Base-by-base conservation (phyloP, 2,329 filamentous ascomycete species). In the Epichloe amarillans region DNA sequence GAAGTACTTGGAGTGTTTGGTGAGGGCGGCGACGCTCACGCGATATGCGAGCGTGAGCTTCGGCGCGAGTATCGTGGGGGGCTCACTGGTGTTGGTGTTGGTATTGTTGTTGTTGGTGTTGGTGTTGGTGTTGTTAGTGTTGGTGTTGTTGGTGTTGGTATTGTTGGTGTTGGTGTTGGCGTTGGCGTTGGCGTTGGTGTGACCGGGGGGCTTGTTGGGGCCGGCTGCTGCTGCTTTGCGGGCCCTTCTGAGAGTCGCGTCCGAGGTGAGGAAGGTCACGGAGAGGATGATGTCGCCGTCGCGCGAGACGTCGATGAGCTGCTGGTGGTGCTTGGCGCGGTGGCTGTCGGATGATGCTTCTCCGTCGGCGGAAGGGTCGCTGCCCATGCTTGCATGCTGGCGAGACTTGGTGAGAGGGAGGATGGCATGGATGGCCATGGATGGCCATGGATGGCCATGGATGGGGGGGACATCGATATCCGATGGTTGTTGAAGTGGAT, bases 1-100 rank as follows among this genome's bases (percentile, higher is more conserved):
- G 62, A 89, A 89, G 64, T 88, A 89, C 51, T 76, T 77, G 5
- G 84, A 88, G 54, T 78, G 72, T 54, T 71, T 70, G 64, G 73
- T 77, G 36, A 89, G 69, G 0, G 68, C 68, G 12, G 68, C 68
- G 1, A 82, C 67, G 47, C 75, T 72, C 42, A 86, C 83, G 26
- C 84, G 75, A 60, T 83, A 88, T 12, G 72, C 69, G 36, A 72
- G 61, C 21, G 67, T 65, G 33, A 70, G 58, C 46, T 57, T 66
- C 45, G 69, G 61, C 55, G 69, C 70, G 44, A 58, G 61, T 10
- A 35, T 30, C 26, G 61, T 56, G 19, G 56, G 51, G 51, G 26
- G 58, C 35, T 60, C 55, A 17, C 26, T 30, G 33, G 21, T 11
- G 7, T 7, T 26, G 45, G 6, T 4, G 7, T 7, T 23, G 23